Percentiles rank a stretch among this genome's conserved stretches.
phyloP scores from a whole-genome alignment of 2,329 filamentous ascomycete genomes.

The Aspergillus chevalieri region DNA sequence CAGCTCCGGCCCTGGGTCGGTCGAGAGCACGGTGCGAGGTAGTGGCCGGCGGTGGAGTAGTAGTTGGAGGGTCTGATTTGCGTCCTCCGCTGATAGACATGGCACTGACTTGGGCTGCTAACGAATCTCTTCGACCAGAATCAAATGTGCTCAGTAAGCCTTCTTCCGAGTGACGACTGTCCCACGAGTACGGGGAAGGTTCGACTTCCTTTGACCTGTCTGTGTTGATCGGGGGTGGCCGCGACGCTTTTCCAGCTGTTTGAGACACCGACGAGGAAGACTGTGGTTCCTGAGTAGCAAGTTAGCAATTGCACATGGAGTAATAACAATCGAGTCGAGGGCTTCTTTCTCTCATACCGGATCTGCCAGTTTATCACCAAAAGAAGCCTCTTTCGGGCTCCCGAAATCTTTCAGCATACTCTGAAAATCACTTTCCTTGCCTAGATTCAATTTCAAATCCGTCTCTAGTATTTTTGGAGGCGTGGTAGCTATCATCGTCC shows the following conservation, averaged over 20 bases:
- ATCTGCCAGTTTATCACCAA: slow-evolving; percentile 14
- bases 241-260: slow-evolving; percentile 20
- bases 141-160: slow-evolving; percentile 40
- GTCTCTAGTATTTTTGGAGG: slow-evolving; percentile 47
- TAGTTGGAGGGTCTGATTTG: slow-evolving; percentile 5
- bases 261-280: slow-evolving; percentile 2
- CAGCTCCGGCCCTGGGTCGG: slow-evolving; percentile 15
- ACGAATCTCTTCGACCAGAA: slow-evolving; percentile 7
- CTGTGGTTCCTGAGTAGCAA: neutral
- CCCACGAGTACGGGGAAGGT: slow-evolving; percentile 48
- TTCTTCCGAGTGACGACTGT: slow-evolving; percentile 47
- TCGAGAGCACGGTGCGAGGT: slow-evolving; percentile 28
- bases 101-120: slow-evolving; percentile 2
- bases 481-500: slow-evolving; percentile 47
- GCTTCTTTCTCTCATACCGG: slow-evolving; percentile 14
- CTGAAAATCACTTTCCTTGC: slow-evolving; percentile 42
- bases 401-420: slow-evolving; percentile 48
- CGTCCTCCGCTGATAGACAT: slow-evolving; percentile 12
- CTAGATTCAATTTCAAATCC: slow-evolving; percentile 37
- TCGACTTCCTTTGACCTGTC: slow-evolving; percentile 41
- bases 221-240: slow-evolving; percentile 40
- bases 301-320: no score
- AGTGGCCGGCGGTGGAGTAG: slow-evolving; percentile 16
- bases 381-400: slow-evolving; percentile 23
- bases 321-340: no score